Conservation (phyloP, 352 stramenopile genomes). For the Phytophthora citricola region DNA sequence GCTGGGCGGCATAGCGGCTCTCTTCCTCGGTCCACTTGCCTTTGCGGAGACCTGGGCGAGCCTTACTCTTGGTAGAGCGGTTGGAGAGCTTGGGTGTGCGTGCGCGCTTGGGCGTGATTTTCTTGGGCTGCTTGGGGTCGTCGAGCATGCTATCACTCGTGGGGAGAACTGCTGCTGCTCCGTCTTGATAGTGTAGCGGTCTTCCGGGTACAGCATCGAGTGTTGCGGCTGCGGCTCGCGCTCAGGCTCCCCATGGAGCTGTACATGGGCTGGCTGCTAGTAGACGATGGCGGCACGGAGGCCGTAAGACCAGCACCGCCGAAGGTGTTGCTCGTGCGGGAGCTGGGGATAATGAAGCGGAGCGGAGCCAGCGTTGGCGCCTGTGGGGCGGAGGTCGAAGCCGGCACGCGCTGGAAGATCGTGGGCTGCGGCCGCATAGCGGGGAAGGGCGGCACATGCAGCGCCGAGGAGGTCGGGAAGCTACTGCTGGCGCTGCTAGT, state of each 20-base stretch:
- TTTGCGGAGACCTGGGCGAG: slow-evolving; percentile 82
- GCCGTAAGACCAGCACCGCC: slow-evolving; percentile 2
- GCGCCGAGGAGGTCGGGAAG: slow-evolving; percentile 35
- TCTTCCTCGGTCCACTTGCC: slow-evolving; percentile 90
- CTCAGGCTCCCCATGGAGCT: slow-evolving; percentile 31
- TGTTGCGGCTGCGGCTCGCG: slow-evolving; percentile 34
- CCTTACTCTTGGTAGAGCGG: slow-evolving; percentile 86
- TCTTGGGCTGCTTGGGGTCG: slow-evolving; percentile 52
- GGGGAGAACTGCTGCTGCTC: slow-evolving; percentile 27
- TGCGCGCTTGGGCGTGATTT: slow-evolving; percentile 54
- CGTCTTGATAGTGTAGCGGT: slow-evolving; percentile 32
- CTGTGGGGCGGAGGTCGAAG: slow-evolving; percentile 20
- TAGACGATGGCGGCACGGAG: slow-evolving; percentile 10
- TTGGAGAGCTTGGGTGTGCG: slow-evolving; percentile 65
- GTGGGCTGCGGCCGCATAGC: slow-evolving; percentile 52
- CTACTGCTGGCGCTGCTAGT: slow-evolving; percentile 11
- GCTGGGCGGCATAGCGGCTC: slow-evolving; percentile 70
- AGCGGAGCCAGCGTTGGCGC: slow-evolving; percentile 70
- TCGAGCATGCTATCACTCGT: slow-evolving; percentile 6
- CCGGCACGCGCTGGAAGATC: slow-evolving; percentile 31
- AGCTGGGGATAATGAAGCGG: slow-evolving; percentile 81
- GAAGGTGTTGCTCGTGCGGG: slow-evolving; percentile 39
- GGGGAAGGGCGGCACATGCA: slow-evolving; percentile 56
- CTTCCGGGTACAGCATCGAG: slow-evolving; percentile 33
- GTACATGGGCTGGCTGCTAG: slow-evolving; percentile 16